Evolutionary conservation across 2,329 filamentous ascomycete species (phyloP), one percentile per base, ranked within the genome.

Genomic region (Aureobasidium sp.): DNA sequence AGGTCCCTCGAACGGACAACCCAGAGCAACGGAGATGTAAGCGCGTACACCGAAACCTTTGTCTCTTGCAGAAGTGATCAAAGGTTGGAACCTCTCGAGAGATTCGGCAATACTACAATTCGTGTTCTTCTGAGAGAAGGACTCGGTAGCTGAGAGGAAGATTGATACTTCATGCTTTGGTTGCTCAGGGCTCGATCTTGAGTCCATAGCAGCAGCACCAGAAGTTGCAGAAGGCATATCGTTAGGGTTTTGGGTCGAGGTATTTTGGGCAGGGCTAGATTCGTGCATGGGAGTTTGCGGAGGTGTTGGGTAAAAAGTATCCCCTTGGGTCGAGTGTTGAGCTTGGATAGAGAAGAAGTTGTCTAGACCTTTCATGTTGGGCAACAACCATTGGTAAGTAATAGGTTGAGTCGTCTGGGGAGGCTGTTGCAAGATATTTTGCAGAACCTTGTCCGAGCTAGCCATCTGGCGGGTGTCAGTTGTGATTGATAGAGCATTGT

Each of bases 81-180:
- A 86, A 8, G 85, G 84, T 63, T 78, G 77, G 78, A 92, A 92
- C 8, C 83, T 81, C 55, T 83, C 78, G 25, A 95, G 80, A 0
- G 89, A 91, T 45, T 88, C 87, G 64, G 84, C 83, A 66, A 94
- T 88, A 67, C 83, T 82, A 78, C 89, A 91, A 75, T 94, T 94
- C 59, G 91, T 86, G 75, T 95, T 95, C 75, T 86, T 87, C 65
- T 86, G 83, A 3, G 88, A 88, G 74, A 95, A 95, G 50, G 82
- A 80, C 74, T 95, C 90, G 16, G 89, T 93, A 0, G 90, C 90
- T 2, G 90, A 87, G 13, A 89, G 88, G 74, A 95, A 94, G 44
- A 93, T 87, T 47, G 89, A 88, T 34, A 93, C 79, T 69, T 92
- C 88, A 75, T 80, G 25, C 45, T 44, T 44, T 48, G 59, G 57